These are phyloP conservation scores for Biscutella laevigata DNA, from an alignment of 441 rosid genomes.

Conservation along the genomic window DNA sequence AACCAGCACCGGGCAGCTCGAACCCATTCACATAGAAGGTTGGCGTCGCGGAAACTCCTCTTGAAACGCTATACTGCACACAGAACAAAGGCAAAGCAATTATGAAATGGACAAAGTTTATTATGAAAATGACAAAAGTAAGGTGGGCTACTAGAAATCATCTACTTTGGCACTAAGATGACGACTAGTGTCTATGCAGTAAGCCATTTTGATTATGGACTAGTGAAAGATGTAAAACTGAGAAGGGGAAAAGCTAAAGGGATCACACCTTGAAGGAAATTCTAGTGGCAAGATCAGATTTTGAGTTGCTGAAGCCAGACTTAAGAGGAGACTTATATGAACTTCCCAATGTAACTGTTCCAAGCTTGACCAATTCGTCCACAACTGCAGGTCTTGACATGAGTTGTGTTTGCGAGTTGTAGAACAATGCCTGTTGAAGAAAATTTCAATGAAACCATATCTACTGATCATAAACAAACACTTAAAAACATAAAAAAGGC, in stretches of 20 bases:
- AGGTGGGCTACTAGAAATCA: not conserved
- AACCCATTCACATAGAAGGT: constrained; percentile 70
- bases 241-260: not conserved
- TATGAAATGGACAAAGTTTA: not conserved
- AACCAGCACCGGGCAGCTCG: constrained; percentile 47
- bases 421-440: constrained; percentile 50
- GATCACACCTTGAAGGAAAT: constrained; percentile 75
- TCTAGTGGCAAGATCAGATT: constrained; percentile 62
- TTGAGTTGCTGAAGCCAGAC: constrained; percentile 50
- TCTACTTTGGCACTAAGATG: not conserved
- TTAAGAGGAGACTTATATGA: constrained; percentile 36
- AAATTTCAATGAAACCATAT: not conserved
- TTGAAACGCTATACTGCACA: constrained; percentile 64
- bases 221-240: constrained; percentile 1
- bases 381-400: constrained; percentile 48
- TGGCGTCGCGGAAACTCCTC: constrained; percentile 68
- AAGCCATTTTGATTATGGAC: not conserved
- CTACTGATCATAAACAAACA: not conserved
- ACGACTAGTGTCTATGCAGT: not conserved
- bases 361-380: constrained; percentile 45
- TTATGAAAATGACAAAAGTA: not conserved
- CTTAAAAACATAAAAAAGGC: not conserved
- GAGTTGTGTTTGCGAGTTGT: constrained; percentile 51
- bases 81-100: not conserved
- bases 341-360: constrained; percentile 41